phyloP scores from a whole-genome alignment of 108 stramenopile genomes.

The Cyclotella baltica region DNA sequence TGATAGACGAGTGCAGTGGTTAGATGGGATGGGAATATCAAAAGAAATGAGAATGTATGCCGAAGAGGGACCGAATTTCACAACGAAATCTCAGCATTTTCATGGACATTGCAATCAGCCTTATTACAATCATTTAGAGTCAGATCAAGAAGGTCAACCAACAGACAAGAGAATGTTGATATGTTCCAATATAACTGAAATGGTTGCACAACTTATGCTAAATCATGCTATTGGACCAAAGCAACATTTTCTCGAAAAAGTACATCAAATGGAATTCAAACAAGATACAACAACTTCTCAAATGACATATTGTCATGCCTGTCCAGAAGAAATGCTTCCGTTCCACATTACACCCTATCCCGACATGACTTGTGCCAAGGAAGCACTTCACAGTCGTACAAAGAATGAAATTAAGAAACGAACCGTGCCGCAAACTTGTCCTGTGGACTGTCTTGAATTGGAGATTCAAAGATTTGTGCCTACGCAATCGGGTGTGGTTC shows the following conservation, averaged over 20 bases:
- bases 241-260: conserved; percentile 2
- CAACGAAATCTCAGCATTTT: conserved; percentile 40
- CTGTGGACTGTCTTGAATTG: no score
- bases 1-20: conserved; percentile 41
- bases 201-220: conserved; percentile 37
- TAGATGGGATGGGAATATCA: conserved; percentile 42
- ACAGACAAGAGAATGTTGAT: no score
- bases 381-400: no score
- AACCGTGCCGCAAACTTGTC: no score
- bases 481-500: no score
- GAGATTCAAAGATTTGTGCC: no score
- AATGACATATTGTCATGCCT: conserved; percentile 37
- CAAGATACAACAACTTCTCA: no score
- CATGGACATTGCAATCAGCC: conserved; percentile 21
- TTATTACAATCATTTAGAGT: conserved; percentile 2
- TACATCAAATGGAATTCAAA: no score
- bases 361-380: conserved; percentile 26
- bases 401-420: no score
- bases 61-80: conserved; percentile 24
- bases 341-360: conserved; percentile 42
- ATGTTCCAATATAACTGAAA: conserved; percentile 41
- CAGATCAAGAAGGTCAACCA: no score
- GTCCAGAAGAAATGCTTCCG: conserved; percentile 35
- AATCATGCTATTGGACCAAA: conserved; percentile 40
- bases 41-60: conserved; percentile 48